Conservation (phyloP, 768 basidiomycete genomes). For the Crassisporium funariophilum region DNA sequence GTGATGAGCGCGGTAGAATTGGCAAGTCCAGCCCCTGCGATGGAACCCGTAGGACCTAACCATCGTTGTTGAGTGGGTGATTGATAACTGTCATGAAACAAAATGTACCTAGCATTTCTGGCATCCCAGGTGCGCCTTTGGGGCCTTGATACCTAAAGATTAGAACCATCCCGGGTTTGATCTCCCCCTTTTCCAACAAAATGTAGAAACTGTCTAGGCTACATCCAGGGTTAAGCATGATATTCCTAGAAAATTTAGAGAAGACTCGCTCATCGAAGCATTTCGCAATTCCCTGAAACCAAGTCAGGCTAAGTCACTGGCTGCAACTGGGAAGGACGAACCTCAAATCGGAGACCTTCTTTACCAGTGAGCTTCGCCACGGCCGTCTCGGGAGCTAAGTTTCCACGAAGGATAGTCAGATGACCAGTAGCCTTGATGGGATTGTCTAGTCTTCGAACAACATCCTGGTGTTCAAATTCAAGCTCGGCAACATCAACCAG, state of each 20-base stretch:
- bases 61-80: not conserved
- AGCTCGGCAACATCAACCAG: slow-evolving; percentile 74
- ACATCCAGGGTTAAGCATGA: not conserved
- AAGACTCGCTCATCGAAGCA: slow-evolving; percentile 68
- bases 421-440: slow-evolving; percentile 90
- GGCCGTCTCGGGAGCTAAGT: slow-evolving; percentile 81
- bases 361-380: slow-evolving; percentile 95
- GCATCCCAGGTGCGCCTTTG: slow-evolving; percentile 92
- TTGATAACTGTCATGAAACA: not conserved
- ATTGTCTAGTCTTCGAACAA: slow-evolving; percentile 69
- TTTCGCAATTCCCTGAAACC: slow-evolving; percentile 63
- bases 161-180: slow-evolving; percentile 73
- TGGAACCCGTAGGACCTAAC: slow-evolving; percentile 75
- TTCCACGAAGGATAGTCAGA: slow-evolving; percentile 85
- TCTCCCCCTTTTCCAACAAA: slow-evolving; percentile 71
- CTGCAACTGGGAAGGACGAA: slow-evolving; percentile 25
- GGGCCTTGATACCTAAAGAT: slow-evolving; percentile 90
- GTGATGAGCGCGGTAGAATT: slow-evolving; percentile 82
- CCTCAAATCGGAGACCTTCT: slow-evolving; percentile 85
- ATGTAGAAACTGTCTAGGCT: slow-evolving; percentile 74
- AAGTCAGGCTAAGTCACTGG: slow-evolving; percentile 4
- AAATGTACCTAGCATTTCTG: slow-evolving; percentile 59
- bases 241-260: not conserved
- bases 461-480: slow-evolving; percentile 73
- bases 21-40: slow-evolving; percentile 83